Conservation (phyloP, 2,329 filamentous ascomycete genomes). For the Calonectria naviculata region DNA sequence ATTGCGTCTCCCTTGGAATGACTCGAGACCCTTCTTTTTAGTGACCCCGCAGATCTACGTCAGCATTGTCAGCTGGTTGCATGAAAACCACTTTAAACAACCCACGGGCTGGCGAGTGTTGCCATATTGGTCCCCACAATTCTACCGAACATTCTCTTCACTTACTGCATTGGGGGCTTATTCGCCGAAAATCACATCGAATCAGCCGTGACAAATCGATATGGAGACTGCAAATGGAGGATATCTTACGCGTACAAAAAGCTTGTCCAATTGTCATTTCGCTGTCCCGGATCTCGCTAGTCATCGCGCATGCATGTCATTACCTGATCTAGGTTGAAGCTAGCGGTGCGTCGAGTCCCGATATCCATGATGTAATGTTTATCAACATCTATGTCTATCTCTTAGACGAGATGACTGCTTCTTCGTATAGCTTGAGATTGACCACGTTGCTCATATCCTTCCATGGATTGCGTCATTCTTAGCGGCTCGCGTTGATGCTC, state of each 20-base stretch:
- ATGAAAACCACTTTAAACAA: background rate
- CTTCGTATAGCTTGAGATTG: too few relatives aligned
- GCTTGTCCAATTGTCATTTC: background rate
- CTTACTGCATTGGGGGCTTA: background rate
- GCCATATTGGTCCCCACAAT: background rate
- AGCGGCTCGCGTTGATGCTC: too few relatives aligned
- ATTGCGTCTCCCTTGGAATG: background rate
- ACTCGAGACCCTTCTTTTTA: background rate
- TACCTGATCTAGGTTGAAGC: background rate
- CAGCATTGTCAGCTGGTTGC: background rate
- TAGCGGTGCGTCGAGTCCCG: background rate
- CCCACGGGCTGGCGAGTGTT: too few relatives aligned
- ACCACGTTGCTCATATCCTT: too few relatives aligned
- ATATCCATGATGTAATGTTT: background rate
- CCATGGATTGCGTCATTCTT: too few relatives aligned
- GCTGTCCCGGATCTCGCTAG: background rate
- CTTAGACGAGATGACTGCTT: background rate
- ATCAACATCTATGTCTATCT: background rate
- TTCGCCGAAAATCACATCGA: background rate
- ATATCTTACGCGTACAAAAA: background rate
- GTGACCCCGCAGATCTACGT: conserved; percentile 3
- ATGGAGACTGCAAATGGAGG: background rate
- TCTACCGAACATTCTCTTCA: conserved; percentile 1
- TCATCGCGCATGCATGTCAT: background rate
- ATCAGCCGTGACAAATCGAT: background rate